Base-by-base conservation (phyloP, 257 asterid genomes). In the Forsythia viridissima region DNA sequence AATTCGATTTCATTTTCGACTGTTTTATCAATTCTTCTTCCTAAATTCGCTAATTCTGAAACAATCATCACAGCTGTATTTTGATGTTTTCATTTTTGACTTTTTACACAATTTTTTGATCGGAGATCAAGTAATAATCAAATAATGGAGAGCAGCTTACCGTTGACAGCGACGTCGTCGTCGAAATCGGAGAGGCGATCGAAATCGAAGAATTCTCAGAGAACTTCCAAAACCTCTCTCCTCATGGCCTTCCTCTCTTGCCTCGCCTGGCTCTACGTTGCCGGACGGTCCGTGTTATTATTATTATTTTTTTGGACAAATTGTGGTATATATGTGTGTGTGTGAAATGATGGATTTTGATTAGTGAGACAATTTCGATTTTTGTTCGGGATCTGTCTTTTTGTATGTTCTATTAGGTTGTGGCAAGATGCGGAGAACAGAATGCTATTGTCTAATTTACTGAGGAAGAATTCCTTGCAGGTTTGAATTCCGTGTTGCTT, bases 371-470 rank as follows among this genome's bases (percentile, higher is more conserved):
- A 0, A 8, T 51, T 69, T n/a, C 15, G 66, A 9, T 61, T 36
- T 80, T 52, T 24, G 80, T 68, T 4, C 6, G 67, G 65, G 41
- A 51, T 73, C 79, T 18, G 20, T 2, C 59, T 76, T 73, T 78
- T 30, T 46, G 6, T 7, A 13, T 41, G 65, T 40, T 63, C 40
- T 69, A 34, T 72, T 83, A 94, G 98, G 78, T 79, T 94, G 86
- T 94, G 98, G 98, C 98, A 94, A 85, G 98, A 94, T 79, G 93
- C 97, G 2, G 98, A 92, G 81, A 86, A 85, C 88, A 83, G 97
- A 86, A 71, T 71, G 85, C 66, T 94, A 20, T 76, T 92, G 79
- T 90, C 84, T 34, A 75, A 30, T 79, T 84, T 92, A 70, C 80
- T 91, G 73, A 87, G 79, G 86, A 87, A 82, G 80, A 87, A 89